These are phyloP conservation scores for Tulasnella sp. DNA, from an alignment of 768 basidiomycete genomes.

Conservation along the genomic window DNA sequence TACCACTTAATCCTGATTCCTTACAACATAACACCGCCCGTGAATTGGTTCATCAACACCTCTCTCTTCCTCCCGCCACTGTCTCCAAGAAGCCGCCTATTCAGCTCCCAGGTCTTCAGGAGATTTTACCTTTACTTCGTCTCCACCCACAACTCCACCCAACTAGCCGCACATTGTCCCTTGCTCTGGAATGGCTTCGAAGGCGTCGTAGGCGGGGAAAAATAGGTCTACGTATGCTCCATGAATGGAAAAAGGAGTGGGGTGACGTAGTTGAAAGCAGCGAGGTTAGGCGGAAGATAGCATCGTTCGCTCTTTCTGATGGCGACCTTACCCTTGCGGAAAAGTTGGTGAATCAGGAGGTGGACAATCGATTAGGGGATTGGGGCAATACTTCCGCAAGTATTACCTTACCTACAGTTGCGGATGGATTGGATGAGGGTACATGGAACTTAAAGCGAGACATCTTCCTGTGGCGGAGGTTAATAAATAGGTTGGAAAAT, in stretches of 20 bases:
- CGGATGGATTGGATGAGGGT: no score
- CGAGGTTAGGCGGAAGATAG: constrained; percentile 4
- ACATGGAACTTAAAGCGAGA: no score
- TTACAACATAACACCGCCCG: background rate
- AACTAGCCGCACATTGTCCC: background rate
- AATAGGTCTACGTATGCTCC: background rate
- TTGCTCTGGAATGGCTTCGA: constrained; percentile 4
- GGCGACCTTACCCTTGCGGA: background rate
- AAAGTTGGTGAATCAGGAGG: constrained; percentile 10
- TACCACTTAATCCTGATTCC: background rate
- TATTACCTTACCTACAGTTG: no score
- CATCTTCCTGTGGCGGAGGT: no score
- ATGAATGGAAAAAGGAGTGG: constrained; percentile 8
- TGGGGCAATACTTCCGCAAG: no score
- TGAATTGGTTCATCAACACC: constrained; percentile 1
- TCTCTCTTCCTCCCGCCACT: constrained; percentile 5
- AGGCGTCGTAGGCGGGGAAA: background rate
- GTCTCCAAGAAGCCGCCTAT: constrained; percentile 1
- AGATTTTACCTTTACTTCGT: background rate
- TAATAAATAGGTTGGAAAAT: no score
- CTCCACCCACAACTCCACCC: constrained; percentile 2
- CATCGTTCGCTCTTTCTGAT: constrained; percentile 1
- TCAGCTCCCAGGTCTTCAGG: background rate
- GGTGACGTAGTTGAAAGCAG: constrained; percentile 6
- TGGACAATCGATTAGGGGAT: no score